Conservation (phyloP, 805 yeast genomes). For the Saccharomyces paradoxus region DNA sequence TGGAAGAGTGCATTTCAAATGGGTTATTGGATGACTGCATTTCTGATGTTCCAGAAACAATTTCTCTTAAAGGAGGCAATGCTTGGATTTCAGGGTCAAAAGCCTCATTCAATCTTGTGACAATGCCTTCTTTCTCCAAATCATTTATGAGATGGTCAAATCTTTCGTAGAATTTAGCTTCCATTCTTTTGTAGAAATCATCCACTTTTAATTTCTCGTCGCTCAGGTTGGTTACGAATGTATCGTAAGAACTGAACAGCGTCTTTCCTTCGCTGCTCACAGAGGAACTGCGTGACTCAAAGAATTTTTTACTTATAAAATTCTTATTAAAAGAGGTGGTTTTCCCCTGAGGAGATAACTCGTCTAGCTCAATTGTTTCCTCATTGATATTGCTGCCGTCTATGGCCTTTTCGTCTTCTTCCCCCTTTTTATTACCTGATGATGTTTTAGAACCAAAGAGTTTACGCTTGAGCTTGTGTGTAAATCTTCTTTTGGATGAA, state of each 20-base stretch:
- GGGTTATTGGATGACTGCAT: background rate
- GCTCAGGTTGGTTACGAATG: constrained; percentile 40
- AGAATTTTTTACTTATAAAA: constrained; percentile 13
- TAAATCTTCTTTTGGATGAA: background rate
- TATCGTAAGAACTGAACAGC: constrained; percentile 32
- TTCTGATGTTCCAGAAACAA: background rate
- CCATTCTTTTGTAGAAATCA: constrained; percentile 41
- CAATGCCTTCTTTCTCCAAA: constrained; percentile 33
- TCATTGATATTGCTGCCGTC: constrained; percentile 1
- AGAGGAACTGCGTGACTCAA: constrained; percentile 10
- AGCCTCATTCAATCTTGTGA: background rate
- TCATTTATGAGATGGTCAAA: constrained; percentile 42
- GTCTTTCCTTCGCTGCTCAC: constrained; percentile 23
- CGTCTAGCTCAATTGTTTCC: constrained; percentile 24
- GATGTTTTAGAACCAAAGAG: background rate
- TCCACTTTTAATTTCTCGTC: constrained; percentile 47
- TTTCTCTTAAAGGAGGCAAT: background rate
- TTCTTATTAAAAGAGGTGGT: constrained; percentile 6
- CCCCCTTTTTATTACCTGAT: background rate
- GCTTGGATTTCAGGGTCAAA: background rate
- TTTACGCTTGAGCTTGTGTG: background rate
- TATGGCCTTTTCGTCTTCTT: background rate
- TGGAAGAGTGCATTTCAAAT: background rate
- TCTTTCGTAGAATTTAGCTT: constrained; percentile 38
- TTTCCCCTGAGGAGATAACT: constrained; percentile 7